These are phyloP conservation scores for Naegleria gruberi DNA, from an alignment of 208 protist genomes.

Conservation along the genomic window DNA sequence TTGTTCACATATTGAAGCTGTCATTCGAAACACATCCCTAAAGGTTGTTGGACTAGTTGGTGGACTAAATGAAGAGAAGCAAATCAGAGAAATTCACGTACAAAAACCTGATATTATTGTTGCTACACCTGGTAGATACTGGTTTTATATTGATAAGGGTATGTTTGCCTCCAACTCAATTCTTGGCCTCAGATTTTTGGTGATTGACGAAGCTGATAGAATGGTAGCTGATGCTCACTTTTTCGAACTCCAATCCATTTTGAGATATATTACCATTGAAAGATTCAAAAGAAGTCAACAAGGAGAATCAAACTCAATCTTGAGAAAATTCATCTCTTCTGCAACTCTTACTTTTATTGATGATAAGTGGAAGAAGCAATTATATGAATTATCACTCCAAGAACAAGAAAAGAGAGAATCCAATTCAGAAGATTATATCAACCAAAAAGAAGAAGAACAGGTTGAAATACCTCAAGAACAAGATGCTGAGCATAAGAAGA, in stretches of 20 bases:
- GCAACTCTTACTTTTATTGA: conserved; percentile 78
- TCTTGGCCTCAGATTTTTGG: conserved; percentile 47
- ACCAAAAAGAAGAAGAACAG: conserved; percentile 46
- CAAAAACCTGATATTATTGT: conserved; percentile 85
- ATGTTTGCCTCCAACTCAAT: conserved; percentile 32
- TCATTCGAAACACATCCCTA: conserved; percentile 43
- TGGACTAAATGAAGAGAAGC: conserved; percentile 5
- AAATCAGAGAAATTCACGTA: conserved; percentile 50
- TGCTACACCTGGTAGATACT: conserved; percentile 62
- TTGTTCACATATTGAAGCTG: conserved; percentile 43
- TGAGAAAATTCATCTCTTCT: conserved; percentile 69
- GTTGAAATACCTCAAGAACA: neutral
- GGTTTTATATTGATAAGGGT: neutral
- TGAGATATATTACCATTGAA: conserved; percentile 1
- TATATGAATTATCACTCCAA: conserved; percentile 63
- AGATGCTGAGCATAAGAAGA: neutral
- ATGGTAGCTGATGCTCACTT: conserved; percentile 59
- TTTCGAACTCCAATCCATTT: neutral
- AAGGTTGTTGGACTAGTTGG: neutral
- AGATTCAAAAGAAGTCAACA: neutral
- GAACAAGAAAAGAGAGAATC: conserved; percentile 71
- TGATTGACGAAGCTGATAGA: conserved; percentile 70
- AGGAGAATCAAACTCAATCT: conserved; percentile 42
- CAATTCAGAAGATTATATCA: conserved; percentile 82
- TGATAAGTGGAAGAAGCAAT: conserved; percentile 64